Base-by-base conservation (phyloP, 352 stramenopile genomes). In the Globisporangium spiculum region DNA sequence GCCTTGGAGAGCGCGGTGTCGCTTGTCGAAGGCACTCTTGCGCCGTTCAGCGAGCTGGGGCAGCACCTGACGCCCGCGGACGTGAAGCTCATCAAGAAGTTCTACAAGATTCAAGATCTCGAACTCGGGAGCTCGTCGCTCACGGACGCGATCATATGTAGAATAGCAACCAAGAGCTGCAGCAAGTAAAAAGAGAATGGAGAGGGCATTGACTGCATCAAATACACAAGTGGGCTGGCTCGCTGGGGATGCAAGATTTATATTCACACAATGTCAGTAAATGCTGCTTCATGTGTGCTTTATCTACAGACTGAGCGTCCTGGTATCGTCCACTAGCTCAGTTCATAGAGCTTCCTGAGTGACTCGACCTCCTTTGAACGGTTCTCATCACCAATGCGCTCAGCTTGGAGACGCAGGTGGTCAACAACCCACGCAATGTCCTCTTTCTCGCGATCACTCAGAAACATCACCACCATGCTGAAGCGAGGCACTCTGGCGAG, bases 131-230 rank as follows among this genome's bases (percentile, higher is more conserved):
- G 70, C 44, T 90, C 84, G 62, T 79, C 84, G 27, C 72, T 95
- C 3, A 68, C 80, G 3, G 88, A 96, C 61, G 88, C 88, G 10
- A 84, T 90, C 46, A 75, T 79, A 12, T 90, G 80, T 57, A 81
- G 86, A 83, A 96, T 96, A 89, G 88, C 88, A n/a, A 93, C 85
- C 48, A 95, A 95, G 73, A 92, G 77, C 70, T 93, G 83, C 78
- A 90, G 68, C 81, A 95, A 95, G 70, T 95, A 85, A 6, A 52
- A 52, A 24, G 18, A n/a, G 6, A 24, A 52, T 52, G 18, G 44
- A 24, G 18, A 6, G 44, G 22, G 44, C 18, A 52, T 20, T 52
- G 44, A 24, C 16, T 20, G 41, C 16, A n/a, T 22, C 41, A 50
- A 22, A n/a, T n/a, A 50, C 41, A n/a, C 41, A 8, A 46, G 18